Conservation (phyloP, 768 basidiomycete genomes). For the Russula brevipes region DNA sequence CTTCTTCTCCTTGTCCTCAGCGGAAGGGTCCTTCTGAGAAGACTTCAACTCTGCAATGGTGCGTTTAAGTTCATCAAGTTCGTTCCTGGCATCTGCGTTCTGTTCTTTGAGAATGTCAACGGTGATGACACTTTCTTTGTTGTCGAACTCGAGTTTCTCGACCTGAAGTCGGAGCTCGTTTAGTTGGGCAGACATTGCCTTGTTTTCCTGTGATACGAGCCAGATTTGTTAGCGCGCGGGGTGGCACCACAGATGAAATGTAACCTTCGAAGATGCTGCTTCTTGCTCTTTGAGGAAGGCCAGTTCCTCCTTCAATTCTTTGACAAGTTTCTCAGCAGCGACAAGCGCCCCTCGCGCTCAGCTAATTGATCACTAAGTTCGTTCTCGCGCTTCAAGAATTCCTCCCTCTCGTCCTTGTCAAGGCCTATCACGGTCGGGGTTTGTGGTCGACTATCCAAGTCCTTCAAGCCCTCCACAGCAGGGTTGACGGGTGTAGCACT, state of each 20-base stretch:
- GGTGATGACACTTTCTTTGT: constrained; percentile 89
- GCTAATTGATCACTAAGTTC: constrained; percentile 91
- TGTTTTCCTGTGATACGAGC: constrained; percentile 67
- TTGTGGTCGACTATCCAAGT: constrained; percentile 79
- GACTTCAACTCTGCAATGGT: constrained; percentile 72
- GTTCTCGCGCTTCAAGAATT: constrained; percentile 94
- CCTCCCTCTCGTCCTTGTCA: constrained; percentile 96
- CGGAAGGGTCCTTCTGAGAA: constrained; percentile 76
- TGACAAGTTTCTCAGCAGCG: constrained; percentile 79
- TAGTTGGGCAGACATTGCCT: constrained; percentile 86
- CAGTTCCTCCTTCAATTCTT: constrained; percentile 86
- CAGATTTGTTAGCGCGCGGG: not conserved
- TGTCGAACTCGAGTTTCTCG: constrained; percentile 90
- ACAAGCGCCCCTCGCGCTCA: constrained; percentile 80
- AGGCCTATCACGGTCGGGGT: constrained; percentile 85
- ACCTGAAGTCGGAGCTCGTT: constrained; percentile 89
- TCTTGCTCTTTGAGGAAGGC: constrained; percentile 90
- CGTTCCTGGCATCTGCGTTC: constrained; percentile 77
- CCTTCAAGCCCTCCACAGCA: constrained; percentile 64
- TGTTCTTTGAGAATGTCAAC: constrained; percentile 95
- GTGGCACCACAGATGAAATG: constrained; percentile 19
- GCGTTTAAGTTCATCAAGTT: constrained; percentile 86
- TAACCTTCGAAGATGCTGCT: constrained; percentile 65
- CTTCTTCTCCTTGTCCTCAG: constrained; percentile 97
- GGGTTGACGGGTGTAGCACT: constrained; percentile 76